Evolutionary conservation across 2,329 filamentous ascomycete species (phyloP).

Genomic region (Aspergillus eucalypticola): DNA sequence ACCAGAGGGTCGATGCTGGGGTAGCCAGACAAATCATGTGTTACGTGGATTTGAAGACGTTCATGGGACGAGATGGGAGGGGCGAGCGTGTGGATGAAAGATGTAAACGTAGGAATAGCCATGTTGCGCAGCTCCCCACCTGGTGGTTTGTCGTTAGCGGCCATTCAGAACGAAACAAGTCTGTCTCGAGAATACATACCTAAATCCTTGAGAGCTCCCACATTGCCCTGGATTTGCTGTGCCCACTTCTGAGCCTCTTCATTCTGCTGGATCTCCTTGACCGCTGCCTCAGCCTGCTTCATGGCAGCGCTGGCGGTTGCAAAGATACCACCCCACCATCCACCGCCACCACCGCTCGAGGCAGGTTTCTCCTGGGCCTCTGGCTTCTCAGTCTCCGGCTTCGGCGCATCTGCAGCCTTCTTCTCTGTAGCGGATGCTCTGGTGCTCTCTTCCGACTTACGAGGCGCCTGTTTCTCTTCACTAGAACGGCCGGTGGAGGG

Average conservation of each 20-base stretch:
- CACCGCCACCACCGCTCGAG: conserved; percentile 63
- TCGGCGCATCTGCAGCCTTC: conserved; percentile 59
- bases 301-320: conserved; percentile 72
- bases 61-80: conserved; percentile 97
- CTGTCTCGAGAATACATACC: conserved; percentile 52
- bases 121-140: conserved; percentile 83
- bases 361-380: conserved; percentile 47
- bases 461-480: conserved; percentile 63
- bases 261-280: conserved; percentile 93
- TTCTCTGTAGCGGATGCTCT: conserved; percentile 70
- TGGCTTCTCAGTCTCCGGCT: conserved; percentile 44
- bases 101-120: conserved; percentile 91
- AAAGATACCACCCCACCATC: conserved; percentile 87
- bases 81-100: conserved; percentile 90
- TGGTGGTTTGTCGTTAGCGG: conserved; percentile 49
- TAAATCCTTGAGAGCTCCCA: conserved; percentile 72
- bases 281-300: conserved; percentile 88
- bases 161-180: neutral
- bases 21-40: conserved; percentile 92
- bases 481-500: conserved; percentile 54
- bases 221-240: conserved; percentile 87
- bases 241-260: conserved; percentile 97
- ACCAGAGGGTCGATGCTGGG: conserved; percentile 91
- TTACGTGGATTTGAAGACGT: conserved; percentile 94
- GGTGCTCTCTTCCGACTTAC: conserved; percentile 78